Conservation (phyloP, 306 rosid genomes). For the Hippophae gyantsensis region DNA sequence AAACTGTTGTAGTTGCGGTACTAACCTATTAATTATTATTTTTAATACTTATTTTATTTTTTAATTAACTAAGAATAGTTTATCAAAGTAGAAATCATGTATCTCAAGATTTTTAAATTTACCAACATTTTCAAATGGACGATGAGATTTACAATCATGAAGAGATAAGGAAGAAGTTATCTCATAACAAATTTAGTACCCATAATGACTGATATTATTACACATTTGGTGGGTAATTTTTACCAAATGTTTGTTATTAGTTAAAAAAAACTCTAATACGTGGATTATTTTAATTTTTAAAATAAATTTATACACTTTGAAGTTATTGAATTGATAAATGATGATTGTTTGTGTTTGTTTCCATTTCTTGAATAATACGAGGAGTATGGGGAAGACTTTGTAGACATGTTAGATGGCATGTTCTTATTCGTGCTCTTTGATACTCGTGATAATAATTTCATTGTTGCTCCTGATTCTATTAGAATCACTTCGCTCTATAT, state of each 20-base stretch:
- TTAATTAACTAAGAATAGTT: too few relatives aligned
- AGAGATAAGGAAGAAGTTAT: conserved; percentile 54
- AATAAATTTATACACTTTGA: too few relatives aligned
- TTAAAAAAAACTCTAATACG: too few relatives aligned
- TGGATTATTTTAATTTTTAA: too few relatives aligned
- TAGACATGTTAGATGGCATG: conserved; percentile 88
- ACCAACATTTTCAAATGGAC: conserved; percentile 44
- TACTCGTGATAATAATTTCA: conserved; percentile 85
- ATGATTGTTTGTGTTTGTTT: neutral
- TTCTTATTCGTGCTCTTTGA: conserved; percentile 86
- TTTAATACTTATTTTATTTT: neutral
- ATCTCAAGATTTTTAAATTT: neutral
- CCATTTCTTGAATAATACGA: conserved; percentile 44
- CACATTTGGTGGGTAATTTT: conserved; percentile 54
- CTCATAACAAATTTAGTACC: conserved; percentile 68
- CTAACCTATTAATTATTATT: neutral
- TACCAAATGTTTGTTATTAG: neutral
- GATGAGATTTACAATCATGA: conserved; percentile 98
- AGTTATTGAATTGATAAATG: neutral
- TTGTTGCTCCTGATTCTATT: conserved; percentile 93
- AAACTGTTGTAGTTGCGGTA: conserved; percentile 76
- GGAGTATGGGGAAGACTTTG: conserved; percentile 73
- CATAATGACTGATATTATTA: conserved; percentile 96
- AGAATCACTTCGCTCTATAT: conserved; percentile 89
- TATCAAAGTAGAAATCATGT: too few relatives aligned